Evolutionary conservation across 2,329 filamentous ascomycete species (phyloP), one percentile per base, ranked within the genome.

Genomic region (Botrytis elliptica): DNA sequence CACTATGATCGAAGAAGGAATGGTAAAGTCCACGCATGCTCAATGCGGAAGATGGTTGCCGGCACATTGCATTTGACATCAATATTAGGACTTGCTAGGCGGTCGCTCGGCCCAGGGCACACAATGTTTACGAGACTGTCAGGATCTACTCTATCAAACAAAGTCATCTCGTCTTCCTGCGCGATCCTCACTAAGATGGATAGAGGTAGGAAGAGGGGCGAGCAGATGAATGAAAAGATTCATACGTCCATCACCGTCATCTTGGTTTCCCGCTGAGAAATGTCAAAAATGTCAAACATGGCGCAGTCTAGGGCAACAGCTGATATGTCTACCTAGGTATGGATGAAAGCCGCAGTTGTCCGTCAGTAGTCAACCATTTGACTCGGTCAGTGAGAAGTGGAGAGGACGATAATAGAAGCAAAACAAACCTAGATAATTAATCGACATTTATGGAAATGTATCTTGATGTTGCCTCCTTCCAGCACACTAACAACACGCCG

Each of bases 271-370:
- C n/a, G 33, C 38, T 70, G 18, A 59, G 63, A 46, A 36, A 63
- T 42, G 64, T 69, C 49, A 52, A 73, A 69, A 69, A 69, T 73
- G 64, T 62, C 33, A 73, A 68, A 69, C 55, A 69, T 69, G 42
- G 64, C 57, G 71, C 64, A 69, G 71, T 38, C 22, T n/a, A 62
- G 64, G 33, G 71, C 42, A 73, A 55, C 71, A 73, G 71, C 71
- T 73, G 71, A 69, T 52, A 52, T 42, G 16, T 7, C 38, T 60
- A 16, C 33, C 52, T 29, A 29, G 29, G 1, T 44, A n/a, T 44
- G 22, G n/a, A 49, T 22, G 64, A 55, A 69, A 55, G 49, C 25
- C 25, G 25, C 12, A 42, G 22, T 22, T 46, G 62, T 22, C 22
- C 46, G 38, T 38, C n/a, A 42, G 25, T 25, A 9, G 36, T 57